Conservation (phyloP, 1,284 basidiomycete genomes). For the Naganishia liquefaciens region DNA sequence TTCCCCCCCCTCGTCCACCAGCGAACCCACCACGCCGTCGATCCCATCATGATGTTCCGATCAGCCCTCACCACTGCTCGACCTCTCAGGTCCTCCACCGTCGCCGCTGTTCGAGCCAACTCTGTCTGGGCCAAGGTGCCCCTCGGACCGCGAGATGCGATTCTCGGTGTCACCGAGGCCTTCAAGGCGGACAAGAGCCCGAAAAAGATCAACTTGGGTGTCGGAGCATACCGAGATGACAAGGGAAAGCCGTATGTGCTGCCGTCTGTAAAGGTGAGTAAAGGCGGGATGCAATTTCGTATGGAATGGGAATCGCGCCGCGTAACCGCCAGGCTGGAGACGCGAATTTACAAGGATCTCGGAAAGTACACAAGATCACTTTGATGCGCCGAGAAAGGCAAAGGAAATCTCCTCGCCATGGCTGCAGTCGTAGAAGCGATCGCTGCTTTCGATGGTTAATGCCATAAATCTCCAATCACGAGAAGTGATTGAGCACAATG, state of each 20-base stretch:
- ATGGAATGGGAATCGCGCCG: background rate
- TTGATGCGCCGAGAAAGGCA: too few species aligned
- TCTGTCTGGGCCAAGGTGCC: slow-evolving; percentile 82
- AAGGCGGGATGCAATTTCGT: background rate
- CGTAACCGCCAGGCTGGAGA: background rate
- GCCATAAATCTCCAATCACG: too few species aligned
- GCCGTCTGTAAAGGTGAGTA: slow-evolving; percentile 49
- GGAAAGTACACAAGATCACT: too few species aligned
- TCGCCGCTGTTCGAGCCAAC: slow-evolving; percentile 48
- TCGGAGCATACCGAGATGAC: slow-evolving; percentile 55
- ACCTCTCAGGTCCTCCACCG: slow-evolving; percentile 17
- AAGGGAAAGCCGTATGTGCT: slow-evolving; percentile 55
- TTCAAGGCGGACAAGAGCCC: slow-evolving; percentile 73
- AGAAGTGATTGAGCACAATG: too few species aligned
- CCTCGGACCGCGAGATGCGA: slow-evolving; percentile 88
- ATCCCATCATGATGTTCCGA: slow-evolving; percentile 16
- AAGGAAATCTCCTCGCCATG: too few species aligned
- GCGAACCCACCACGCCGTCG: background rate
- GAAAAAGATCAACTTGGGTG: slow-evolving; percentile 88
- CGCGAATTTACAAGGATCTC: too few species aligned
- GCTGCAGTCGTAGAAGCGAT: too few species aligned
- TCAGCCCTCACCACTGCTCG: slow-evolving; percentile 11
- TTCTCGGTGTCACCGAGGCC: slow-evolving; percentile 92
- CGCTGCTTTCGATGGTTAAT: too few species aligned
- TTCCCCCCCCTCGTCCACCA: too few species aligned